phyloP scores from a whole-genome alignment of 352 stramenopile species.

The Plasmopara viticola region DNA sequence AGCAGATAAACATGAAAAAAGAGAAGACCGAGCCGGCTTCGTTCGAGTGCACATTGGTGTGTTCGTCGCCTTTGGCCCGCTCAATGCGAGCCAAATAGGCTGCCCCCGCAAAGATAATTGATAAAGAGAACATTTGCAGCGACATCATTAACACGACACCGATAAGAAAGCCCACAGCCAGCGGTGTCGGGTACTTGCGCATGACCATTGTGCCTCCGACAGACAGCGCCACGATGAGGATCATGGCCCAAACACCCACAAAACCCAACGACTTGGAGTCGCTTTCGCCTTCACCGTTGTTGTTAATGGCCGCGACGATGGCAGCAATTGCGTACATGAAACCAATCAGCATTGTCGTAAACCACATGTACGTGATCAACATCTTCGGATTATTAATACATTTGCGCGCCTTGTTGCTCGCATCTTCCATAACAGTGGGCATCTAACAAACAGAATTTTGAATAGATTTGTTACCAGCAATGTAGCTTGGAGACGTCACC shows the following conservation, averaged over 20 bases:
- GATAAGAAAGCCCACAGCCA: conserved; percentile 87
- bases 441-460: conserved; percentile 25
- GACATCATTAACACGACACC: conserved; percentile 85
- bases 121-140: conserved; percentile 82
- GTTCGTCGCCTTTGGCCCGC: conserved; percentile 40
- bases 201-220: conserved; percentile 85
- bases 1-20: conserved; percentile 68
- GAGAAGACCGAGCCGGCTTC: conserved; percentile 73
- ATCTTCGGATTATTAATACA: conserved; percentile 79
- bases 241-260: conserved; percentile 69
- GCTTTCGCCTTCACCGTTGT: conserved; percentile 49
- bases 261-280: conserved; percentile 75
- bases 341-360: conserved; percentile 75
- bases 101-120: conserved; percentile 65
- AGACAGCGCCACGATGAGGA: conserved; percentile 73
- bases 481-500: background rate
- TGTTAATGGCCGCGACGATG: conserved; percentile 80
- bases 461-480: background rate
- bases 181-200: conserved; percentile 82
- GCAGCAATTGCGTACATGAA: conserved; percentile 84
- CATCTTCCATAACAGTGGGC: conserved; percentile 25
- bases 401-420: conserved; percentile 45
- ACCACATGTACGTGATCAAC: conserved; percentile 83
- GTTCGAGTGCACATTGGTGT: conserved; percentile 71
- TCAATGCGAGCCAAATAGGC: conserved; percentile 38